These are phyloP conservation scores for Salicornia ramosissima DNA, from an alignment of 148 eudicot genomes.

Conservation along the genomic window DNA sequence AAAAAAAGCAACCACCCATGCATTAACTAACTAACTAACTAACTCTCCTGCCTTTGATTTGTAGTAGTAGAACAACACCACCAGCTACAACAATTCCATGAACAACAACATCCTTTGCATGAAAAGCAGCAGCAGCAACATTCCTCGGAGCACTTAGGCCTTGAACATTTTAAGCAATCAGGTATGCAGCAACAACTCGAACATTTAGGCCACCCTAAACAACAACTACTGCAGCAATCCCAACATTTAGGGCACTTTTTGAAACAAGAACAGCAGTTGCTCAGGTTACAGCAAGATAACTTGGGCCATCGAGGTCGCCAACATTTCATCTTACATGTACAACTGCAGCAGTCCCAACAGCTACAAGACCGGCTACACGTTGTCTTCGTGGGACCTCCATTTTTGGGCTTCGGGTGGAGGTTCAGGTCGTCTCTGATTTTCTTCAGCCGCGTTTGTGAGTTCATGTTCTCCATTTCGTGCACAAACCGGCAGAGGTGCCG, in stretches of 20 bases:
- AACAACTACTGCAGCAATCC: constrained; percentile 31
- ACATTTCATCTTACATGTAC: constrained; percentile 40
- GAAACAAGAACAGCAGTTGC: constrained; percentile 39
- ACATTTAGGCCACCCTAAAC: constrained; percentile 34
- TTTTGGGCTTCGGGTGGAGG: constrained; percentile 29
- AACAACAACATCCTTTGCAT: constrained; percentile 21
- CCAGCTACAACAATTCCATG: constrained; percentile 29
- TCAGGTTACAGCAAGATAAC: constrained; percentile 25
- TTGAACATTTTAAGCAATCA: constrained; percentile 20
- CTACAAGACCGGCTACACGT: constrained; percentile 47
- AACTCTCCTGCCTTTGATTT: constrained; percentile 15
- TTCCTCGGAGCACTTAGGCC: constrained; percentile 23
- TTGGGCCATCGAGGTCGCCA: constrained; percentile 38
- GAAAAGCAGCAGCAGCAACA: constrained; percentile 31
- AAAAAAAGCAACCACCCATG: background rate
- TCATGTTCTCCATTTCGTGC: constrained; percentile 84
- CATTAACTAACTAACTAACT: no score
- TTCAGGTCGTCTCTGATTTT: constrained; percentile 53
- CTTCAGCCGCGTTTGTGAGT: constrained; percentile 58
- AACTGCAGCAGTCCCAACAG: constrained; percentile 40
- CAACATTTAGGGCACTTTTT: constrained; percentile 28
- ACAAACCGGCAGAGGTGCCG: constrained; percentile 82
- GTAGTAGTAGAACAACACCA: constrained; percentile 19
- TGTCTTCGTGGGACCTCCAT: constrained; percentile 14
- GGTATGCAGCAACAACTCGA: constrained; percentile 29